Conservation (phyloP, 2,329 filamentous ascomycete genomes). For the Pseudogymnoascus pannorum region DNA sequence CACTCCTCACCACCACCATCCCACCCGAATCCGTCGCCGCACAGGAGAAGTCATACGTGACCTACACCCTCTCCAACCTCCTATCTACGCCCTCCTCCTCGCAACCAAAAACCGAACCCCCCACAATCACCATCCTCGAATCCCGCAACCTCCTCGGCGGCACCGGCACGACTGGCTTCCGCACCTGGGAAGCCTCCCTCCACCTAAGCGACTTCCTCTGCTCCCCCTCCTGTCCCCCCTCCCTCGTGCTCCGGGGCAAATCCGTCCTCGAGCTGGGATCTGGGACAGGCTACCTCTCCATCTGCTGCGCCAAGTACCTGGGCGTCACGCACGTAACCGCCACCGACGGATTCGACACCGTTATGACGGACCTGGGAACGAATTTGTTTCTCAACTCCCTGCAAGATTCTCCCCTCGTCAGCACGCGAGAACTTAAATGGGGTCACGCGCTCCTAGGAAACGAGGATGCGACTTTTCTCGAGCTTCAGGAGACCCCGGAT, state of each 20-base stretch:
- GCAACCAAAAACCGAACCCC: conserved; percentile 9
- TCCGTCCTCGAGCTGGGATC: conserved; percentile 65
- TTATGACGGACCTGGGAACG: conserved; percentile 58
- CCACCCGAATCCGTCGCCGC: conserved; percentile 58
- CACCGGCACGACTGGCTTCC: conserved; percentile 64
- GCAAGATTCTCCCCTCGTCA: conserved; percentile 44
- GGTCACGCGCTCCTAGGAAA: conserved; percentile 27
- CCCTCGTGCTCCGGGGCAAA: conserved; percentile 40
- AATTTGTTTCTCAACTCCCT: conserved; percentile 64
- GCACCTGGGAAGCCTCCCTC: conserved; percentile 76
- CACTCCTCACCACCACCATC: conserved; percentile 55
- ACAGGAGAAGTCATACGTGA: conserved; percentile 68
- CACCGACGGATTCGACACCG: conserved; percentile 68
- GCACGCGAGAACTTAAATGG: conserved; percentile 49
- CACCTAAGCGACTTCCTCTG: conserved; percentile 65
- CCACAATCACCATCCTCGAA: conserved; percentile 58
- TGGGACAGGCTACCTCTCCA: conserved; percentile 68
- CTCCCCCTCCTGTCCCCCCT: conserved; percentile 18
- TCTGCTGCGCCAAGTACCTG: conserved; percentile 65
- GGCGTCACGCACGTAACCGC: conserved; percentile 52
- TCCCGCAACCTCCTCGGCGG: conserved; percentile 62
- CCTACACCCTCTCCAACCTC: conserved; percentile 44
- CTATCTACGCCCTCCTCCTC: background rate
- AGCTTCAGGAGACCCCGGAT: conserved; percentile 44
- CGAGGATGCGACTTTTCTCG: conserved; percentile 25